phyloP scores from a whole-genome alignment of 345 rosid species.

The Euphorbia lathyris region DNA sequence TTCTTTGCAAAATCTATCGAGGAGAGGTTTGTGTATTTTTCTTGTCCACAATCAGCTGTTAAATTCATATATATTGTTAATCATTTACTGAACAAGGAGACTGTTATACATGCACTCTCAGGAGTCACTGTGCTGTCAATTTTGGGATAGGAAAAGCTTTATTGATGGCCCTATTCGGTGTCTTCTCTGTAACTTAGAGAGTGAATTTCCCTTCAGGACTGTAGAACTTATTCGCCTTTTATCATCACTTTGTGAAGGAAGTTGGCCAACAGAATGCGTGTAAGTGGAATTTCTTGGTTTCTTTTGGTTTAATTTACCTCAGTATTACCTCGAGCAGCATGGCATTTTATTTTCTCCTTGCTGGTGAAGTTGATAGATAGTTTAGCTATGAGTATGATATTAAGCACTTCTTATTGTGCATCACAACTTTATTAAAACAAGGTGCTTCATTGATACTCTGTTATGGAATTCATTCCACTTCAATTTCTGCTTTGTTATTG shows the following conservation, averaged over 20 bases:
- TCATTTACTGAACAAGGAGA: slow-evolving; percentile 26
- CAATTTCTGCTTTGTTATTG: slow-evolving; percentile 1
- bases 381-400: not conserved
- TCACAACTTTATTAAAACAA: not conserved
- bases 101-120: slow-evolving; percentile 29
- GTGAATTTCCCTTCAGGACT: slow-evolving; percentile 84
- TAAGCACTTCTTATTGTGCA: not conserved
- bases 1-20: slow-evolving; percentile 77
- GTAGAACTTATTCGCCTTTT: slow-evolving; percentile 66
- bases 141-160: slow-evolving; percentile 91
- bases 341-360: not conserved
- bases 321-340: not conserved
- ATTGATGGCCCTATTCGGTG: slow-evolving; percentile 94
- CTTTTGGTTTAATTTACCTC: not conserved
- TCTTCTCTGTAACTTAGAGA: slow-evolving; percentile 83
- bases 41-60: slow-evolving; percentile 12
- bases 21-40: slow-evolving; percentile 66
- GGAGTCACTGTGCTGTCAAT: slow-evolving; percentile 96
- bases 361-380: not conserved
- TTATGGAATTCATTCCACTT: not conserved
- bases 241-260: slow-evolving; percentile 87
- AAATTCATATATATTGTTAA: slow-evolving; percentile 5
- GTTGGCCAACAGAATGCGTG: slow-evolving; percentile 99
- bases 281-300: slow-evolving; percentile 39
- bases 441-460: not conserved